A percentile compares a stretch with the other conserved stretches of the same genome.
These are phyloP conservation scores for Mycogone perniciosa DNA, from an alignment of 2,329 filamentous ascomycete species.

Conservation along the genomic window DNA sequence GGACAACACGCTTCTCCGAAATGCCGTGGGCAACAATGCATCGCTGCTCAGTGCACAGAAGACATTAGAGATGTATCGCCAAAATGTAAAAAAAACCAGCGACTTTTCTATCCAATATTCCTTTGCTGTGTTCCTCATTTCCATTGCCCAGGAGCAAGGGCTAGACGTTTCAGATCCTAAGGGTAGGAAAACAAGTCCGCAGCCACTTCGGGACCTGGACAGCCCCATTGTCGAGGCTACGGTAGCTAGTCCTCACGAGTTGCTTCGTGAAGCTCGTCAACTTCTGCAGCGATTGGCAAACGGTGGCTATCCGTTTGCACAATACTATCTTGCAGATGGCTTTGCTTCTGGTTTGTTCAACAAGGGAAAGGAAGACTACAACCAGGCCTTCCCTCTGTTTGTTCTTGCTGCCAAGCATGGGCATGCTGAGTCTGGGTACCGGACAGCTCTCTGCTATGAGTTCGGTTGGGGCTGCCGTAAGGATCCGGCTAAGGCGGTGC, in stretches of 20 bases:
- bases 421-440: constrained; percentile 92
- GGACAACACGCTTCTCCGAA: constrained; percentile 75
- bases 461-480: constrained; percentile 95
- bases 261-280: constrained; percentile 79
- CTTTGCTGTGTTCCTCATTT: constrained; percentile 90
- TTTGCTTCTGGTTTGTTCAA: constrained; percentile 92
- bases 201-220: constrained; percentile 40
- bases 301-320: constrained; percentile 88
- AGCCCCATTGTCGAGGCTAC: constrained; percentile 40
- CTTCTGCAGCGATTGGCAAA: constrained; percentile 84
- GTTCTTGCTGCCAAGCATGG: constrained; percentile 92
- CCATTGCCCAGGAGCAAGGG: constrained; percentile 75
- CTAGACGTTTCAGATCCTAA: constrained; percentile 44
- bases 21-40: constrained; percentile 78
- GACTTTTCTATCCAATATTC: constrained; percentile 89
- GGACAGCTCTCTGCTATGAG: constrained; percentile 90
- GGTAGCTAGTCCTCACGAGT: constrained; percentile 53
- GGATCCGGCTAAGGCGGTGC: constrained; percentile 84
- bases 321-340: constrained; percentile 94
- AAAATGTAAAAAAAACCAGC: constrained; percentile 95
- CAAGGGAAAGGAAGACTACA: constrained; percentile 88
- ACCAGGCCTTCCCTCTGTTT: constrained; percentile 87
- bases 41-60: constrained; percentile 86
- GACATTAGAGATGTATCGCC: constrained; percentile 94
- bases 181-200: constrained; percentile 40